Base-by-base conservation (phyloP, 2,329 filamentous ascomycete genomes). In the Aspergillus novoparasiticus region DNA sequence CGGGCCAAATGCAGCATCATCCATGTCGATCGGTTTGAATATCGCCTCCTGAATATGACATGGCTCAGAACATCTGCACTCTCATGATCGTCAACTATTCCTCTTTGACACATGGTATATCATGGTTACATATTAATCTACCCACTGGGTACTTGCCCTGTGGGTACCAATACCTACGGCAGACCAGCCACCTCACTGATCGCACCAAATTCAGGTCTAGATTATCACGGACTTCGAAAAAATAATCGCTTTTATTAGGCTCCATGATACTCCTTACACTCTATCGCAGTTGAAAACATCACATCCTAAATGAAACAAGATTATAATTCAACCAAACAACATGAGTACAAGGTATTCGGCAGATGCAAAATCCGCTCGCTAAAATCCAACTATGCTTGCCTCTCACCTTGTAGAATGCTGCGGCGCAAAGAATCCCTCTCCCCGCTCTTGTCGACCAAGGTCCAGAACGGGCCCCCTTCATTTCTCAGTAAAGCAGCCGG, bases 401-500 rank as follows among this genome's bases (percentile, higher is more conserved):
- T 57, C 36, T 48, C 51, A 39, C 51, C 6, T 23, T 19, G 28
- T 4, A 55, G 32, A 26, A 55, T 55, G 8, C 21, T 39, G 11
- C 34, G 51, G 9, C 51, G 51, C 34, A 55, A 39, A 26, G n/a
- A 16, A 26, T 55, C 45, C 21, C 46, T 59, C 30, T 64, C 79
- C 65, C 48, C 62, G 61, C 72, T 78, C 57, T 72, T 73, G 64
- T 76, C 72, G 21, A 80, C 74, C 73, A 90, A 88, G n/a, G 82
- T 82, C 62, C 82, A 82, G 71, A 90, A 91, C 2, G 86, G 77
- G 12, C 85, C 81, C 9, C 62, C 68, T 32, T 83, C 76, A n/a
- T 82, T 57, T 45, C 30, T 79, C 84, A 89, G 87, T 63, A 92
- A 76, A 71, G 89, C 86, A 67, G 74, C 80, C 3, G 89, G 90